phyloP scores from a whole-genome alignment of 768 basidiomycete genomes.

The Hydnomerulius pinastri region DNA sequence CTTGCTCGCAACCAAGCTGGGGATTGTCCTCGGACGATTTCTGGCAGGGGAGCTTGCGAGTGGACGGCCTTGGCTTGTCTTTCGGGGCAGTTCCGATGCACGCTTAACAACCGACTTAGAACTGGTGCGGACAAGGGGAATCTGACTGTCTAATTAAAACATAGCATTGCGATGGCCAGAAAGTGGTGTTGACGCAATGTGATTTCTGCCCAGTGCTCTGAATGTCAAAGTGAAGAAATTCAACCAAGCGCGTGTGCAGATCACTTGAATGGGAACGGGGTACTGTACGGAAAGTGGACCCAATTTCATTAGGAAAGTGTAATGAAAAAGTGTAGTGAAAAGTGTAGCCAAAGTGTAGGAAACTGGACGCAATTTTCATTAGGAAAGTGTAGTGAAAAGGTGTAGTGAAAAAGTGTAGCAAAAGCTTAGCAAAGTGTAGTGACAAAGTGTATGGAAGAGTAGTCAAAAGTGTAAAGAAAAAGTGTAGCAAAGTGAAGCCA shows the following conservation, averaged over 20 bases:
- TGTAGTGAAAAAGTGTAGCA: too few species aligned
- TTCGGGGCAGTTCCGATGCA: constrained; percentile 54
- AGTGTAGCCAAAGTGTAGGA: too few species aligned
- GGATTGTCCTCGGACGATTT: constrained; percentile 66
- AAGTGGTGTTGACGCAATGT: constrained; percentile 80
- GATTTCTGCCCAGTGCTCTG: constrained; percentile 84
- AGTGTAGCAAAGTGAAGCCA: too few species aligned
- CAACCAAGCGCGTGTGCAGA: constrained; percentile 73
- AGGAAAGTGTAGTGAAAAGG: too few species aligned
- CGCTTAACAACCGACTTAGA: constrained; percentile 71
- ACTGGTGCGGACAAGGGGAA: constrained; percentile 81
- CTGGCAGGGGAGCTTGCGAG: constrained; percentile 39
- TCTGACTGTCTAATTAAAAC: constrained; percentile 86
- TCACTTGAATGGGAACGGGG: too few species aligned
- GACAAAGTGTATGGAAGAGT: too few species aligned
- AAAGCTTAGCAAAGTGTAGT: too few species aligned
- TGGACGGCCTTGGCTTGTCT: constrained; percentile 55
- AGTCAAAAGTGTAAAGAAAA: too few species aligned
- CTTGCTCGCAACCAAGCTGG: constrained; percentile 35
- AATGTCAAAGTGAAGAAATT: constrained; percentile 84
- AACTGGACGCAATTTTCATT: too few species aligned
- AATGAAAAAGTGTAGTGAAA: too few species aligned
- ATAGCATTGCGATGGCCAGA: constrained; percentile 78
- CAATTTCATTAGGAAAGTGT: too few species aligned
- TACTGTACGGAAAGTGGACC: too few species aligned